A percentile compares a stretch with the other conserved stretches of the same genome.
Conservation (phyloP, 2,329 filamentous ascomycete genomes). For the Sarocladium kiliense region DNA sequence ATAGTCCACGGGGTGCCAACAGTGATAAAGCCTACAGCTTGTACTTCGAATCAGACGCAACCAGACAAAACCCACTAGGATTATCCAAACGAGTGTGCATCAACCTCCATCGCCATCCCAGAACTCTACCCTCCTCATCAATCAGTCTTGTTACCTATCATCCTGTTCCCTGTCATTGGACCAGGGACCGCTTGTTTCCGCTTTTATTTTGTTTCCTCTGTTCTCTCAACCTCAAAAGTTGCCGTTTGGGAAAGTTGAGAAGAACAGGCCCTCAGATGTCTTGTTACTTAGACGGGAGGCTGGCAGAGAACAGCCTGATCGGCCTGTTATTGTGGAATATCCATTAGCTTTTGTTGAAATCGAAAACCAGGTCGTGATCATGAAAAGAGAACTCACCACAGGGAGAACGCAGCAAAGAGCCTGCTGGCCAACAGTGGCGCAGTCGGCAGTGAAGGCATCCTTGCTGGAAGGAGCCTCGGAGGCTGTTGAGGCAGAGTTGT, state of each 20-base stretch:
- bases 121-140: not conserved
- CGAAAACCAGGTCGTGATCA: not conserved
- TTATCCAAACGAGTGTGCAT: not conserved
- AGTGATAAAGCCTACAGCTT: not conserved
- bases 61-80: not conserved
- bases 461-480: slow-evolving; percentile 28
- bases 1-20: no score
- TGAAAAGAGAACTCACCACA: not conserved
- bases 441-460: slow-evolving; percentile 39
- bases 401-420: slow-evolving; percentile 52
- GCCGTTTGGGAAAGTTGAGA: not conserved
- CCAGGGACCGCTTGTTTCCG: not conserved
- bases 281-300: slow-evolving; percentile 3
- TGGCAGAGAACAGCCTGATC: slow-evolving; percentile 5
- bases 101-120: not conserved
- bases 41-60: not conserved
- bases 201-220: not conserved
- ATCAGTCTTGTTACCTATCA: no score
- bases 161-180: slow-evolving; percentile 1
- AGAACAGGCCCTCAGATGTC: not conserved
- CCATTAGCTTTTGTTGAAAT: not conserved
- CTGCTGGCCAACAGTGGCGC: slow-evolving; percentile 44
- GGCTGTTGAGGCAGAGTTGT: slow-evolving; percentile 14
- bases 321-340: not conserved
- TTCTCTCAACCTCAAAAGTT: not conserved